Percentiles rank a stretch among this genome's conserved stretches.
phyloP scores from a whole-genome alignment of 768 basidiomycete species.

The Leccinum olivaceopallidum region DNA sequence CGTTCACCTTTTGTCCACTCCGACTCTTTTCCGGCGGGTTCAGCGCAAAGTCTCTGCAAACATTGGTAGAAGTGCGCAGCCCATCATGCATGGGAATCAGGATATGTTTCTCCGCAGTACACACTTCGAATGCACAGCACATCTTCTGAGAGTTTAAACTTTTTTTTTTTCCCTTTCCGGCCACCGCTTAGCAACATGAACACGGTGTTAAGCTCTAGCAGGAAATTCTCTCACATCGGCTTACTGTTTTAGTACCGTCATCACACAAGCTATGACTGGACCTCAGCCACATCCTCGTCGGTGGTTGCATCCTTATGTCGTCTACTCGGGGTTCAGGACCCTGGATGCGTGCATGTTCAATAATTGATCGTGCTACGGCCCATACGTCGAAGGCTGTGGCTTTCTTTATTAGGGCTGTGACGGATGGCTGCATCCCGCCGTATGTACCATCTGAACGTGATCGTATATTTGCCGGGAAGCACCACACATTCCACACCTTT shows the following conservation, averaged over 20 bases:
- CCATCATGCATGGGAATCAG: neutral
- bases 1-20: neutral
- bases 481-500: constrained; percentile 25
- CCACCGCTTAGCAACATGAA: neutral
- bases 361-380: constrained; percentile 15
- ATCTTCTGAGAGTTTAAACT: neutral
- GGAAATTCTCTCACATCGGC: neutral
- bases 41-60: neutral
- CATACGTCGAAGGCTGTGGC: constrained; percentile 13
- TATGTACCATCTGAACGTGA: constrained; percentile 5
- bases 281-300: neutral
- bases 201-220: neutral
- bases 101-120: constrained; percentile 9
- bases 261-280: constrained; percentile 2
- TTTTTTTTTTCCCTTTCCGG: neutral
- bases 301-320: constrained; percentile 5
- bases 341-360: constrained; percentile 16
- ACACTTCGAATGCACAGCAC: constrained; percentile 4
- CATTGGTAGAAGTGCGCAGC: neutral
- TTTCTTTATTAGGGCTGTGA: constrained; percentile 14
- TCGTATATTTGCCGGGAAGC: constrained; percentile 13
- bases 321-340: constrained; percentile 19
- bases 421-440: constrained; percentile 14
- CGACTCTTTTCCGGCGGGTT: neutral
- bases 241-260: neutral